Evolutionary conservation across 176 grass and related monocot species (phyloP), one percentile per base, ranked within the genome.

Genomic region (Lolium perenne): DNA sequence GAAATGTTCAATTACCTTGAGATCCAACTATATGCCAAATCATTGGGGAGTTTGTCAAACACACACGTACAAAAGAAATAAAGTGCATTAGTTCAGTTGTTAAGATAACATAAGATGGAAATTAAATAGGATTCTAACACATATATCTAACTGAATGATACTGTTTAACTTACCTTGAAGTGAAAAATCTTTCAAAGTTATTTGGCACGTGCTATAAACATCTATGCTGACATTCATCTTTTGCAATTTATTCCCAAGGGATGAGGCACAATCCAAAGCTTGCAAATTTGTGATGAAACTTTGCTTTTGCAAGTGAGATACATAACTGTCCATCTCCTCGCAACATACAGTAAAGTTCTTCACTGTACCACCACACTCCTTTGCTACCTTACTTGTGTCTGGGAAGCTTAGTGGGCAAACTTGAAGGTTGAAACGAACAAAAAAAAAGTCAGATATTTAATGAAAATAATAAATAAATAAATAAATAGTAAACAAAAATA

Each of bases 261-360:
- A 91, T 56, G 90, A 48, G n/a, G 94, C 92, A 84, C 97, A 99
- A 86, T 92, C 92, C 73, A 99, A 87, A 63, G 97, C 94, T 91
- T 99, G 97, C 74, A 99, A 82, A 86, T 99, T 99, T 25, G 94
- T 96, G 76, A 99, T 99, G 94, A 99, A 99, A 78, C 97, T 99
- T 93, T 99, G 97, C 84, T 96, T 99, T 87, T 95, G 93, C 79
- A 99, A 86, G 83, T 95, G 93, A 83, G 97, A 90, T 81, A 99
- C 92, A 54, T 94, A 99, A 85, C 80, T 95, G 67, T 64, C 77
- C 93, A 99, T 86, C 32, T 88, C 65, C 75, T 91, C 89, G 88
- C 94, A 99, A 84, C 97, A 98, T 73, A 89, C 79, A 74, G 90
- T 89, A 47, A 55, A 47, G 80, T 95, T 98, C 76, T 84, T 80